Conservation (phyloP, 2,329 filamentous ascomycete genomes). For the Penicillium sumatraense region DNA sequence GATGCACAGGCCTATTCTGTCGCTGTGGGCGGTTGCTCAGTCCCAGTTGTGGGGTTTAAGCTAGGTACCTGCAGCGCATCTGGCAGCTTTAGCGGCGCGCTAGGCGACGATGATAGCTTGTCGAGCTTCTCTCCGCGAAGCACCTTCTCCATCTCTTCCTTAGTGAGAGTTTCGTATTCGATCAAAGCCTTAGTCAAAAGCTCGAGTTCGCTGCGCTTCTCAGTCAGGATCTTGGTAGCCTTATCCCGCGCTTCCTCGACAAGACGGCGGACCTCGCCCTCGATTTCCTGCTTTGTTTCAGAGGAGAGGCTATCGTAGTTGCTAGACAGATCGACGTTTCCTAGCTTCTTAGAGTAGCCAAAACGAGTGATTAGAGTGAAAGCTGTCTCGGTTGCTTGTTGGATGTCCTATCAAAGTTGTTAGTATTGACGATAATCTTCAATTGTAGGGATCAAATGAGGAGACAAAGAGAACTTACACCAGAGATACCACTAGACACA, state of each 20-base stretch:
- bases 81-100: constrained; percentile 69
- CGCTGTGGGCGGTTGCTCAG: constrained; percentile 25
- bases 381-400: constrained; percentile 78
- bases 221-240: constrained; percentile 70
- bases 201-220: constrained; percentile 83
- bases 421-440: background rate
- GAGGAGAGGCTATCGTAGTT: constrained; percentile 82
- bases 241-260: constrained; percentile 81
- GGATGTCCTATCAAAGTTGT: constrained; percentile 68
- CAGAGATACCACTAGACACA: constrained; percentile 85
- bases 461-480: constrained; percentile 57
- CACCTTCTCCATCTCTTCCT: constrained; percentile 87
- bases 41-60: constrained; percentile 29
- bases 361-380: constrained; percentile 86
- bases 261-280: constrained; percentile 82
- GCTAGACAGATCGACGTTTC: constrained; percentile 84
- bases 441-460: too few relatives aligned
- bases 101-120: constrained; percentile 62
- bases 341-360: constrained; percentile 86
- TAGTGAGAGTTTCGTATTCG: constrained; percentile 90
- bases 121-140: constrained; percentile 82
- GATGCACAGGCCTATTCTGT: constrained; percentile 24
- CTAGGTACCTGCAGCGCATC: constrained; percentile 46
- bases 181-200: constrained; percentile 85
- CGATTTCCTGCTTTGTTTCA: constrained; percentile 84